Base-by-base conservation (phyloP, 2,329 filamentous ascomycete species). In the Apiospora aurea region DNA sequence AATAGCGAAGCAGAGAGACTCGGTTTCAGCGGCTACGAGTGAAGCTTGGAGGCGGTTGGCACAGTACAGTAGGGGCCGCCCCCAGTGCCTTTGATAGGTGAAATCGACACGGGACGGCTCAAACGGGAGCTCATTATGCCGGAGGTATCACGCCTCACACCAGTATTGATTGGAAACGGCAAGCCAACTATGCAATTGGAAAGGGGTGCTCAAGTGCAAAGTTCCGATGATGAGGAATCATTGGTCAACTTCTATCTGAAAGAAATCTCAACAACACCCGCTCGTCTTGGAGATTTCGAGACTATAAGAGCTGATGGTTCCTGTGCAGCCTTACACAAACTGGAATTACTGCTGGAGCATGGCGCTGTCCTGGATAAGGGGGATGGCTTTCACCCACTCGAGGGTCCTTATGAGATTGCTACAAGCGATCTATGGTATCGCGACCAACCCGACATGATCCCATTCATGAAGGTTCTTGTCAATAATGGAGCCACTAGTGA, bases 191-290 rank as follows among this genome's bases (percentile, higher is more conserved):
- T 34, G 34, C 34, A 34, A 34, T 34, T 47, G 21, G 18, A 47
- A 7, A 10, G 21, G 7, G 21, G 46, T 11, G 46, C 46, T 3
- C 21, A 8, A 2, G 1, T 49, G 21, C 46, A 18, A 8, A n/a
- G 7, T 6, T 6, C 5, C 3, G 6, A 7, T 8, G 46, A 2
- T 18, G 46, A 47, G 21, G 6, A 3, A 7, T n/a, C 6, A 8
- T 3, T n/a, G 7, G 2, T n/a, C 46, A 10, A 10, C 18, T 8
- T 2, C 2, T 47, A 47, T 47, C 18, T 47, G 46, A 0, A 47
- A n/a, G 6, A 7, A 8, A 6, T 47, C 3, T 7, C 1, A 1
- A 3, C 3, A 4, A 5, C 4, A 1, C 21, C 4, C 18, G 41
- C 1, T 8, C 7, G 8, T n/a, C 3, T 6, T 1, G 0, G 6